phyloP scores from a whole-genome alignment of 2,329 filamentous ascomycete species.

The Fusarium marasasianum region DNA sequence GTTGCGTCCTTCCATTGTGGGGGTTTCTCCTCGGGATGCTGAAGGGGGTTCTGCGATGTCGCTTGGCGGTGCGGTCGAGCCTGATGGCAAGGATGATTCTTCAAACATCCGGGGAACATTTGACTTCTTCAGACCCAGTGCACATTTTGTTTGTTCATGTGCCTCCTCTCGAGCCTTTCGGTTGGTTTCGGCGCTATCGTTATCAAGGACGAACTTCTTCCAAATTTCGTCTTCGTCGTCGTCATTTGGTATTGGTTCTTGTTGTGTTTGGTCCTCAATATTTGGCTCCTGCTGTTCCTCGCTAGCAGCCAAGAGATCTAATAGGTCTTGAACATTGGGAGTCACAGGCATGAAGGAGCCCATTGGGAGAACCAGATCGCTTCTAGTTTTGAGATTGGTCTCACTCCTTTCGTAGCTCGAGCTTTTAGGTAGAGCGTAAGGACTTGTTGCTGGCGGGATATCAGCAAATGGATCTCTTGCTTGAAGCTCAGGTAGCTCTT shows the following conservation, averaged over 20 bases:
- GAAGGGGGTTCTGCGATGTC: slow-evolving; percentile 34
- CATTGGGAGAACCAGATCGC: slow-evolving; percentile 4
- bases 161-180: slow-evolving; percentile 36
- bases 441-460: neutral
- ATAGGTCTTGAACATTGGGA: slow-evolving; percentile 29
- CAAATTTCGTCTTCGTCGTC: slow-evolving; percentile 44
- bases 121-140: slow-evolving; percentile 5
- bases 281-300: neutral
- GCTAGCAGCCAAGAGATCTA: slow-evolving; percentile 33
- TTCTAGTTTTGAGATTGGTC: neutral
- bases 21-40: slow-evolving; percentile 12
- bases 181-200: slow-evolving; percentile 28
- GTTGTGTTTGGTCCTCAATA: neutral
- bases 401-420: neutral
- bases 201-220: slow-evolving; percentile 44
- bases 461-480: neutral
- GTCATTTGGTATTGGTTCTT: neutral
- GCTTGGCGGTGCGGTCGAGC: slow-evolving; percentile 8
- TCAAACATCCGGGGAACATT: neutral
- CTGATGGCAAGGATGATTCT: slow-evolving; percentile 18
- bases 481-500: neutral
- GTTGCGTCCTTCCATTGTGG: neutral
- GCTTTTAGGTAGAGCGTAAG: neutral
- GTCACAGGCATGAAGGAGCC: neutral
- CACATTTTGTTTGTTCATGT: slow-evolving; percentile 29